phyloP scores from a whole-genome alignment of 331 rosid genomes.

The Ulmus americana region DNA sequence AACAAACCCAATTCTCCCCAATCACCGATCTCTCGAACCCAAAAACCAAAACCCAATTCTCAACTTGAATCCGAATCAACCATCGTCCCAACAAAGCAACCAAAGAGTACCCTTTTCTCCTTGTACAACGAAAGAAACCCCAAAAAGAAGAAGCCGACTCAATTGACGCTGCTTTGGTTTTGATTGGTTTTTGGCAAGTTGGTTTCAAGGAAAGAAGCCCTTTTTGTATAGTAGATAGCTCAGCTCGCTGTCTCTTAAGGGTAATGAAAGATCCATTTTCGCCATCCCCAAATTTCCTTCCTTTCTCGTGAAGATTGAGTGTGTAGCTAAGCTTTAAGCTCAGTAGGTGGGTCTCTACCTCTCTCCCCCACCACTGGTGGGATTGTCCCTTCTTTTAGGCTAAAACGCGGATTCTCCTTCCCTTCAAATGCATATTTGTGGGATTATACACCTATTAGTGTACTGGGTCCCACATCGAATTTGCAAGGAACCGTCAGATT shows the following conservation, averaged over 20 bases:
- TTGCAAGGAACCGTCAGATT: not conserved
- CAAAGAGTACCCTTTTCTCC: not conserved
- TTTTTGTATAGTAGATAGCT: not conserved
- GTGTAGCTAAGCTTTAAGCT: not conserved
- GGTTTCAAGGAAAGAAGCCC: conserved; percentile 4
- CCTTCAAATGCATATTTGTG: not conserved
- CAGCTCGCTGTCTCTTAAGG: not conserved
- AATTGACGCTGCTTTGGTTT: not conserved
- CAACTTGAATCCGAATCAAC: not conserved
- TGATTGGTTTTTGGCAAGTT: conserved; percentile 7
- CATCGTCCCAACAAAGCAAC: not conserved
- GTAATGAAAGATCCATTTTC: not conserved
- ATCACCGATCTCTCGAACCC: conserved; percentile 3
- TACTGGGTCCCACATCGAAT: not conserved
- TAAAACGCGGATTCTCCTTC: not conserved
- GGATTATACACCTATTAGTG: not conserved
- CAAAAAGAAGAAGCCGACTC: not conserved
- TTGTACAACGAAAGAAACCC: not conserved
- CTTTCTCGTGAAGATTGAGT: not conserved
- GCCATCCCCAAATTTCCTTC: not conserved
- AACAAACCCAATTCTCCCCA: not conserved
- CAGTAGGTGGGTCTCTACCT: not conserved
- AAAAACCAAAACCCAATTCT: not conserved
- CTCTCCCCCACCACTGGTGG: not conserved
- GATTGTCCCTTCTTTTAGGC: not conserved